Base-by-base conservation (phyloP, 1,284 basidiomycete genomes). In the Tremellales sp. region DNA sequence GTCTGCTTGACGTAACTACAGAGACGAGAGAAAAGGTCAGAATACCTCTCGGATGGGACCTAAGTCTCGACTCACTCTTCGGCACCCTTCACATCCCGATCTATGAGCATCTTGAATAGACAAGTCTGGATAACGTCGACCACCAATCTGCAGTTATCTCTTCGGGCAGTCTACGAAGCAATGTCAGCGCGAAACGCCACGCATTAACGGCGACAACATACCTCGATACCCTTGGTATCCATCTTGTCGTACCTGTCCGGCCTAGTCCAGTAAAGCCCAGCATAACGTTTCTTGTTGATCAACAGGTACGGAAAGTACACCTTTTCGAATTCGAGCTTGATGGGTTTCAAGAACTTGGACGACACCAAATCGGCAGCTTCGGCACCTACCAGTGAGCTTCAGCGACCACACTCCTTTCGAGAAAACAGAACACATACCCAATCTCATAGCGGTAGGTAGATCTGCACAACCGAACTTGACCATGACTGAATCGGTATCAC, bases 401-500 rank as follows among this genome's bases (percentile, higher is more conserved):
- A 56, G 56, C 26, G 28, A 21, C 34, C 18, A 18, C 9, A 39
- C 18, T 14, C n/a, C 32, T 7, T 25, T 38, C 16, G 27, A 14
- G 12, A 4, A 35, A 22, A 16, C 13, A 37, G 21, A 43, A n/a
- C 31, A 63, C 78, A 32, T 65, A 87, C 90, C 92, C 16, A 95
- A 75, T 34, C 81, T 78, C 92, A 97, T 97, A 31, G 93, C 89
- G 5, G 79, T 80, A 29, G 78, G 76, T 25, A 97, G 75, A 61
- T 97, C 90, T 5, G 79, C 81, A 32, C 89, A 88, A 5, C 93
- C 92, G 60, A 97, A 97, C 58, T 82, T 84, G 39, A 95, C 86
- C 92, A 97, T 97, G 65, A 97, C 91, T 1, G 92, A 97, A 74
- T 97, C 92, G 0, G 92, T 97, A 71, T 97, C 92, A 57, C 92